Base-by-base conservation (phyloP, 148 eudicot species). In the Dianthus caryophyllus region DNA sequence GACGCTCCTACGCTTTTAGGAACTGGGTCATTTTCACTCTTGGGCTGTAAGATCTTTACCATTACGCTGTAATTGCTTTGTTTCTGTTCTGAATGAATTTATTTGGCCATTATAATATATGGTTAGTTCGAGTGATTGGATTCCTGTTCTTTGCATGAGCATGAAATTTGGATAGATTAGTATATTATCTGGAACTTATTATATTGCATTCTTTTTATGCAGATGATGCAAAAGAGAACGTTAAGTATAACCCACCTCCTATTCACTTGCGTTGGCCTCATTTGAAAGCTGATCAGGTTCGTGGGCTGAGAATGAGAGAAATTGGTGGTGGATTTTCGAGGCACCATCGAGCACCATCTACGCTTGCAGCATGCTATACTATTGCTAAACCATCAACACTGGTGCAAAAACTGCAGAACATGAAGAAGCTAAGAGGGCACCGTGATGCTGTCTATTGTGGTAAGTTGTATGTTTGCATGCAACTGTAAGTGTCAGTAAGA, bases 381-480 rank as follows among this genome's bases (percentile, higher is more conserved):
- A 90, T 95, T 71, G 97, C 90, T 54, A 95, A 90, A 73, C 99
- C 99, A 67, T 84, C 97, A 72, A 90, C 88, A 31, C 81, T 95
- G 89, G 89, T 95, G 72, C 97, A 95, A 71, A 90, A 88, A 81
- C 90, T 95, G 97, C 88, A 90, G 74, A 84, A 90, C 73, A 76
- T 82, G 58, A 88, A 81, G 68, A 88, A 71, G 74, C 66, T 84
- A 55, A 88, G 99, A 72, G 99, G 99, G 49, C 99, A 95, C 64
- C 79, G 89, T 52, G 81, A 84, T 83, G 87, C 99, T 75, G 99
- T 95, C 65, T 95, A 95, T 78, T 95, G 99, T 82, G 99, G 99
- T 90, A 76, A 76, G 76, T 61, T 22, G 24, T 64, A 26, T 47
- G 1, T 68, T 50, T 66, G n/a, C 54, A 17, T 44, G 17, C 60